Conservation (phyloP, 805 yeast species). For the Ogataea parapolymorpha region DNA sequence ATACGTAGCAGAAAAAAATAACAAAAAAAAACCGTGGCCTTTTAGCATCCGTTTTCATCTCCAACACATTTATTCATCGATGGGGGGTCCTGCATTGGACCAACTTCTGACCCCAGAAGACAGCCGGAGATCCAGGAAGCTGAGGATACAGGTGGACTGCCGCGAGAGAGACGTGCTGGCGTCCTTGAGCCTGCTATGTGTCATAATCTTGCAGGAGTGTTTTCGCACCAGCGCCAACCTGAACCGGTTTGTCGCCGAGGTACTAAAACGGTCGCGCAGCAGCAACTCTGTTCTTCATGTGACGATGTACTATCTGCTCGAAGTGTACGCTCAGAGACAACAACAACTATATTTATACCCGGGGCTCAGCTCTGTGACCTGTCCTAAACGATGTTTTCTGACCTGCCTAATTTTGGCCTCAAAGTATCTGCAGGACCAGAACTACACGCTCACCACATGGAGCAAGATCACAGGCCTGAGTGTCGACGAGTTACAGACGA, state of each 20-base stretch:
- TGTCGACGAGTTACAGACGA: slow-evolving; percentile 42
- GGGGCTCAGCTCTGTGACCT: slow-evolving; percentile 25
- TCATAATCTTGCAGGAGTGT: slow-evolving; percentile 9
- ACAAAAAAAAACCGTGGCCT: background rate
- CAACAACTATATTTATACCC: background rate
- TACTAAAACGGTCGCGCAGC: slow-evolving; percentile 51
- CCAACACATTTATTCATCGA: background rate
- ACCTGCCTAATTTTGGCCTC: slow-evolving; percentile 67
- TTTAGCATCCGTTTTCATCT: background rate
- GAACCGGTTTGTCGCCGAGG: slow-evolving; percentile 36
- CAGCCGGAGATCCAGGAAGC: background rate
- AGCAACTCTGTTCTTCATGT: slow-evolving; percentile 62
- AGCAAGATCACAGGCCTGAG: slow-evolving; percentile 66
- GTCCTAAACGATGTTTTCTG: slow-evolving; percentile 67
- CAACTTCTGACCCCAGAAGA: slow-evolving; percentile 8
- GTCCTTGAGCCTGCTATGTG: slow-evolving; percentile 7
- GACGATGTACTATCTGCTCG: slow-evolving; percentile 59
- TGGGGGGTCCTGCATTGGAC: slow-evolving; percentile 7
- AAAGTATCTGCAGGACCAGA: slow-evolving; percentile 71
- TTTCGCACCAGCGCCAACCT: slow-evolving; percentile 3
- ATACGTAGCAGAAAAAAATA: slow-evolving; percentile 3
- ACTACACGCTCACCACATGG: slow-evolving; percentile 70
- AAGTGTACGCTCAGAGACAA: slow-evolving; percentile 19
- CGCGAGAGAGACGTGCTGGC: background rate
- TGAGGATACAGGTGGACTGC: background rate